These are phyloP conservation scores for Brassica napus DNA, from an alignment of 345 rosid species.

Conservation along the genomic window DNA sequence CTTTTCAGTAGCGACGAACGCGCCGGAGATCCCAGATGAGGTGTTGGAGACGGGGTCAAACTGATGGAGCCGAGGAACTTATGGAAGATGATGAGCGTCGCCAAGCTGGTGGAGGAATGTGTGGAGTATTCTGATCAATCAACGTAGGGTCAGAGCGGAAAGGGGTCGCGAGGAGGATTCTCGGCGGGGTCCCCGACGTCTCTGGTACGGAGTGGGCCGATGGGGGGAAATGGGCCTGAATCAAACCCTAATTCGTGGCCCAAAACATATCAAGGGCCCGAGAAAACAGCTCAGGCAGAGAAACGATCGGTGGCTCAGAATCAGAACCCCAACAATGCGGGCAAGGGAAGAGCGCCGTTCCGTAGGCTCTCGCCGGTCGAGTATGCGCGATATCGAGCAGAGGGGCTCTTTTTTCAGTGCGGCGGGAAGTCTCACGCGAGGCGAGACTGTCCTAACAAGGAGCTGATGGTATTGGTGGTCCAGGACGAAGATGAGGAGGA, in stretches of 20 bases:
- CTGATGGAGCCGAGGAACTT: not conserved
- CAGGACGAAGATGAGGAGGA: not conserved
- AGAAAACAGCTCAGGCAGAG: not conserved
- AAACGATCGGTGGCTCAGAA: too few relatives aligned
- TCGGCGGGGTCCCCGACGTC: too few relatives aligned
- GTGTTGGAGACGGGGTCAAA: not conserved
- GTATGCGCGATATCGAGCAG: not conserved
- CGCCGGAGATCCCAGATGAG: too few relatives aligned
- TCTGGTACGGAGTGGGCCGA: too few relatives aligned
- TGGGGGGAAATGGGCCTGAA: too few relatives aligned
- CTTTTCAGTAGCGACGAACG: too few relatives aligned
- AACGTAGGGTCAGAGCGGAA: too few relatives aligned
- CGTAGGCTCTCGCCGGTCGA: not conserved
- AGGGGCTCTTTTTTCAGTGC: not conserved
- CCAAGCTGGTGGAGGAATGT: not conserved
- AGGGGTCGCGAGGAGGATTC: too few relatives aligned
- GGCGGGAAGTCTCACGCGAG: not conserved
- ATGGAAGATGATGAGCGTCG: not conserved
- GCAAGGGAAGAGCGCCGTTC: not conserved
- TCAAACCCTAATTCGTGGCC: too few relatives aligned
- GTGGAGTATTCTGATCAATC: too few relatives aligned
- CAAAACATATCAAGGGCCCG: too few relatives aligned
- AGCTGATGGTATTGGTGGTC: not conserved
- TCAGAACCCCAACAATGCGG: too few relatives aligned
- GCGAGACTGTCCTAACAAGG: not conserved